These are phyloP conservation scores for Hemileccinum impolitum DNA, from an alignment of 768 basidiomycete species.

Conservation along the genomic window DNA sequence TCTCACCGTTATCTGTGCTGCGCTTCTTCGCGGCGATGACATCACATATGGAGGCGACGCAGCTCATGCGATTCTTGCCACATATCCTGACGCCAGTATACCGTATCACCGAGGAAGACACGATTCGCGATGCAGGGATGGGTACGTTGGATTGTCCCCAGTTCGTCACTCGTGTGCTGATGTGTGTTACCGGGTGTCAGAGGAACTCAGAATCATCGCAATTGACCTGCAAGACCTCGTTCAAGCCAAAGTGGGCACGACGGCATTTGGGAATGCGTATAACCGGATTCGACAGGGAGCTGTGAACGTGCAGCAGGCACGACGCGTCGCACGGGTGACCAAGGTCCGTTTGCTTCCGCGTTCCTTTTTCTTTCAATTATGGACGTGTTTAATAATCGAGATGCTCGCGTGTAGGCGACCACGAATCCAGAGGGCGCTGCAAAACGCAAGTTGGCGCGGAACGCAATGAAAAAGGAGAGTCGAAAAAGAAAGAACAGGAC, in stretches of 20 bases:
- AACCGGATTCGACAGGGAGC: slow-evolving; percentile 75
- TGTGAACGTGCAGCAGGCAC: slow-evolving; percentile 62
- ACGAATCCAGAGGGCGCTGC: slow-evolving; percentile 76
- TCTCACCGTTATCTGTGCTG: slow-evolving; percentile 74
- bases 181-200: slow-evolving; percentile 36
- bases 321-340: slow-evolving; percentile 58
- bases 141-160: slow-evolving; percentile 44
- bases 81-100: slow-evolving; percentile 87
- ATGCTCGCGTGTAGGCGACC: slow-evolving; percentile 47
- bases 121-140: slow-evolving; percentile 72
- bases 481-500: slow-evolving; percentile 69
- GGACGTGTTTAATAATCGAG: too few species aligned
- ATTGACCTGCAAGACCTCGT: slow-evolving; percentile 85
- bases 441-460: slow-evolving; percentile 67
- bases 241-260: slow-evolving; percentile 84
- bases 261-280: slow-evolving; percentile 76
- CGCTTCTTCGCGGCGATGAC: slow-evolving; percentile 95
- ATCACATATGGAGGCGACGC: slow-evolving; percentile 56
- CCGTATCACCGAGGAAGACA: slow-evolving; percentile 84
- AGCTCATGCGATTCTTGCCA: slow-evolving; percentile 66
- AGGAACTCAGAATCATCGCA: slow-evolving; percentile 77
- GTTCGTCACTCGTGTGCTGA: neutral
- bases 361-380: too few species aligned
- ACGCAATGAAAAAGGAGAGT: slow-evolving; percentile 78
- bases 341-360: slow-evolving; percentile 33